Conservation (phyloP, 148 eudicot species). For the Limonium bicolor region DNA sequence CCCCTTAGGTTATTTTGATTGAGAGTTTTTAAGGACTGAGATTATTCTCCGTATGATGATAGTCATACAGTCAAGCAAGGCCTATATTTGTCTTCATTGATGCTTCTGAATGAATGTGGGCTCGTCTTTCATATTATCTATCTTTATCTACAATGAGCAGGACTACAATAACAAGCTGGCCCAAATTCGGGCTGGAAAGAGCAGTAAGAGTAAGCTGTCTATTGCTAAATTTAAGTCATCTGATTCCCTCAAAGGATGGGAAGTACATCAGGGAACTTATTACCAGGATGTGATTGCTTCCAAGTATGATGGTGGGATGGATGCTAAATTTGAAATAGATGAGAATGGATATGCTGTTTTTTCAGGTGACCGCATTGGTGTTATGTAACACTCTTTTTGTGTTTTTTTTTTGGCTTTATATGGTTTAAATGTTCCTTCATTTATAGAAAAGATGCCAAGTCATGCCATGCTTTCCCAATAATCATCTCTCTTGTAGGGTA, state of each 20-base stretch:
- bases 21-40: too few species aligned
- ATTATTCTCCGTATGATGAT: too few species aligned
- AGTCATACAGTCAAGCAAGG: not conserved
- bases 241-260: conserved; percentile 72
- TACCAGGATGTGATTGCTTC: conserved; percentile 68
- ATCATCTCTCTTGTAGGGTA: conserved; percentile 35
- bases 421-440: too few species aligned
- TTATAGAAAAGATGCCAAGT: too few species aligned
- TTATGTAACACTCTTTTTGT: not conserved
- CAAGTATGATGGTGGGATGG: conserved; percentile 93
- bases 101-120: too few species aligned
- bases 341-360: conserved; percentile 66
- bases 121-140: not conserved
- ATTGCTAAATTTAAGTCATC: conserved; percentile 76
- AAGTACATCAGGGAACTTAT: conserved; percentile 70
- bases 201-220: conserved; percentile 94
- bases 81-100: not conserved
- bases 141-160: conserved; percentile 20
- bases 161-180: conserved; percentile 88
- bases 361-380: conserved; percentile 43
- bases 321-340: conserved; percentile 62
- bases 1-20: too few species aligned
- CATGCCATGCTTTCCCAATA: too few species aligned
- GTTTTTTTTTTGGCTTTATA: too few species aligned
- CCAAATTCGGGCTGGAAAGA: conserved; percentile 85